These are phyloP conservation scores for Penicillium waksmanii DNA, from an alignment of 495 filamentous ascomycete genomes.

Conservation along the genomic window DNA sequence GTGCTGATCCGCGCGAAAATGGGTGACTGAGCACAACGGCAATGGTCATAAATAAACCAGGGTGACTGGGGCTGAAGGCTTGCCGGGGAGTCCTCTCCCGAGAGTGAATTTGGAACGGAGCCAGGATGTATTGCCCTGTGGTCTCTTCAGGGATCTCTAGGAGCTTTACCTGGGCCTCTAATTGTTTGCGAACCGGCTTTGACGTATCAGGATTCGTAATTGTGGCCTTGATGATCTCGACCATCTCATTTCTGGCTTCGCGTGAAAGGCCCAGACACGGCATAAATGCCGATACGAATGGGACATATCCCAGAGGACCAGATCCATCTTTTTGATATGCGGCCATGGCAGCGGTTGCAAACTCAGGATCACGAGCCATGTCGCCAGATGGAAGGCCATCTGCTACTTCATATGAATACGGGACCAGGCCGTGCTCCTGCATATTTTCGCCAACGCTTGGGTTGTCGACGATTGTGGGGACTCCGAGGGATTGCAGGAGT, in stretches of 20 bases:
- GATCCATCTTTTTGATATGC: slow-evolving; percentile 23
- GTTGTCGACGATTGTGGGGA: slow-evolving; percentile 34
- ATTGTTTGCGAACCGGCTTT: slow-evolving; percentile 16
- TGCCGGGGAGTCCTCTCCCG: slow-evolving; percentile 10
- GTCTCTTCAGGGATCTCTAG: slow-evolving; percentile 20
- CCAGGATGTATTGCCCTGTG: slow-evolving; percentile 23
- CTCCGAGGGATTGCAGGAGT: slow-evolving; percentile 11
- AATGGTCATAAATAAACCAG: slow-evolving; percentile 46
- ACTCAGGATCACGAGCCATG: slow-evolving; percentile 13
- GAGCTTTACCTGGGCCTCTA: slow-evolving; percentile 9
- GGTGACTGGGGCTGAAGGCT: slow-evolving; percentile 18
- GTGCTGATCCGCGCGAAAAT: slow-evolving; percentile 57
- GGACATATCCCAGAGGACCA: slow-evolving; percentile 24
- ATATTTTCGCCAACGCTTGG: slow-evolving; percentile 53
- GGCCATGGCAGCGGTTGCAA: slow-evolving; percentile 26
- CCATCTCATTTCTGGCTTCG: slow-evolving; percentile 6
- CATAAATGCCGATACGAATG: slow-evolving; percentile 24
- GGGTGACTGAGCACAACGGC: slow-evolving; percentile 47
- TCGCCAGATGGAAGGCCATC: slow-evolving; percentile 22
- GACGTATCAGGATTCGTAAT: background rate
- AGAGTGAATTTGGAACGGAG: slow-evolving; percentile 22
- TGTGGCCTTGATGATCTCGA: background rate
- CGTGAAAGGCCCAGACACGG: slow-evolving; percentile 13
- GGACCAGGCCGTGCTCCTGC: slow-evolving; percentile 45
- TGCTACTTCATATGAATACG: slow-evolving; percentile 18